Base-by-base conservation (phyloP, 2,329 filamentous ascomycete species). In the Diaporthe nobilis region DNA sequence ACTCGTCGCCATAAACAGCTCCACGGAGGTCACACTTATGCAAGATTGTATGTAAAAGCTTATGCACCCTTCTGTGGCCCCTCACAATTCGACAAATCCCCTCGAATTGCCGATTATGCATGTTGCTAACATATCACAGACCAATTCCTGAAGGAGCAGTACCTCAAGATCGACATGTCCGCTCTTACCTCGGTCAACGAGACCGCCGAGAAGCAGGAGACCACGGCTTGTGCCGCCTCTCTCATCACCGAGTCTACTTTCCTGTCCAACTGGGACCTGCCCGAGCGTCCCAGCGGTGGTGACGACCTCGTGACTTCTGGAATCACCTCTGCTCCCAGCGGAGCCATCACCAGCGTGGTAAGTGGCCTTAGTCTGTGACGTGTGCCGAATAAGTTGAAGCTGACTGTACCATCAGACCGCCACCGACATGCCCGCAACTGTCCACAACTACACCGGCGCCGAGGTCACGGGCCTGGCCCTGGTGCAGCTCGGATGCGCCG, bases 181-280 rank as follows among this genome's bases (percentile, higher is more conserved):
- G 83, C 88, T 10, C 87, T 97, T 61, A 88, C 94, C 83, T 86
- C 88, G 55, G 85, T 89, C 78, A 91, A 93, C 39, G 86, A 87
- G 70, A 89, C 89, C 74, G 90, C 89, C 37, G 84, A 85, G 60
- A 85, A 90, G 76, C 85, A 87, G 60, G 85, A 83, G 53, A 78
- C 93, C 5, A 92, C 93, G 51, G 86, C 85, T 71, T 97, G 95
- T 86, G 85, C 86, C 76, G 77, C 87, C 31, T 88, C 86, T 72
- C 87, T 97, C 72, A 95, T 98, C 84, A 88, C 86, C 76, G 86
- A 88, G 77, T 85, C 88, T 76, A 89, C 88, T 77, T 96, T 97
- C 87, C 90, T 89, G 83, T 92, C 87, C 82, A 92, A 94, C 86
- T 98, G 96, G 86, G 92, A 91, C 61, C 86, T 97, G 75, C 95